Percentiles rank a stretch among this genome's conserved stretches.
Conservation (phyloP, 2,329 filamentous ascomycete genomes). For the Knufia petricola region DNA sequence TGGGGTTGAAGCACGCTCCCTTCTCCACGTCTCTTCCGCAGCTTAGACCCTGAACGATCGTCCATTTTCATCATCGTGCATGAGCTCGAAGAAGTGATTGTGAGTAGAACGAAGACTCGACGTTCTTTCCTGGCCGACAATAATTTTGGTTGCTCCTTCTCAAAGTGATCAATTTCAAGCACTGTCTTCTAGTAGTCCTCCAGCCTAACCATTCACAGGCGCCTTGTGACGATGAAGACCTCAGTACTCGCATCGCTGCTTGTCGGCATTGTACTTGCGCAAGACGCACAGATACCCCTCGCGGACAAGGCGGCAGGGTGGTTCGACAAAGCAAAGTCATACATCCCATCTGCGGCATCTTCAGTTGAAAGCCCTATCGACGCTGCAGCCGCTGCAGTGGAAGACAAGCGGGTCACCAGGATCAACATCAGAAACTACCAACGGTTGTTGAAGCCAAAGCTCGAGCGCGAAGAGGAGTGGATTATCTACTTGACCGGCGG, state of each 20-base stretch:
- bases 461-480: slow-evolving; percentile 44
- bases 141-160: neutral
- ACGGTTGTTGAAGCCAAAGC: slow-evolving; percentile 37
- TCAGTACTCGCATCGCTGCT: slow-evolving; percentile 3
- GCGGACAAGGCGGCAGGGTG: slow-evolving; percentile 36
- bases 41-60: neutral
- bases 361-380: slow-evolving; percentile 27
- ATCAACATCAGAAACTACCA: slow-evolving; percentile 51
- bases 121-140: neutral
- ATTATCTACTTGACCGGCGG: slow-evolving; percentile 53
- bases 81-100: neutral
- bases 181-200: neutral
- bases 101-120: neutral
- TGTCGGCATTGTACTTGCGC: neutral
- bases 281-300: slow-evolving; percentile 40
- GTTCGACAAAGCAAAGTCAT: slow-evolving; percentile 45
- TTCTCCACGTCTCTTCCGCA: slow-evolving; percentile 1
- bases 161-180: too few species aligned
- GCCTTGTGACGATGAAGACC: neutral
- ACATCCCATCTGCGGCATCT: slow-evolving; percentile 41
- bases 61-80: slow-evolving; percentile 5
- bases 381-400: slow-evolving; percentile 39
- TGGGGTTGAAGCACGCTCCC: neutral
- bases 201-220: neutral
- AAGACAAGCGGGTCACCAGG: slow-evolving; percentile 41